Base-by-base conservation (phyloP, 2,329 filamentous ascomycete species). In the Didymella glomerata region DNA sequence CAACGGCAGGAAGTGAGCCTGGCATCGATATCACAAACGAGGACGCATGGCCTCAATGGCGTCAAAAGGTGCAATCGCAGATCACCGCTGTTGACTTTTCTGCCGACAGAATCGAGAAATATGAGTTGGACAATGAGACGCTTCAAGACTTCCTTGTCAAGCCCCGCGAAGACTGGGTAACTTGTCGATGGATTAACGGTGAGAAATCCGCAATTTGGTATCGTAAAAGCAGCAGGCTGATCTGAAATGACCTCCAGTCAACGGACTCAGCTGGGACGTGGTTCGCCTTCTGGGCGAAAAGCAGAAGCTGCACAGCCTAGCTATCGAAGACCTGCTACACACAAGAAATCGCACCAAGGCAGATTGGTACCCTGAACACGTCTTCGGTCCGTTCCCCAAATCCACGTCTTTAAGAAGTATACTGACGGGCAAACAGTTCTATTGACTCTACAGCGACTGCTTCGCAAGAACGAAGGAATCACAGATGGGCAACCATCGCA, bases 261-360 rank as follows among this genome's bases (percentile, higher is more conserved):
- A 97, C 73, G 92, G 93, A 0, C 80, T 97, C 7, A 94, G 90
- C 66, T 97, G 92, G 91, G 93, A 97, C 77, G 92, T 97, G 2
- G 95, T 97, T 64, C 86, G 90, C 68, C 82, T 86, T 0, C 79
- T 97, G 25, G 92, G 91, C 18, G 88, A 88, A 64, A 82, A 91
- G 68, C 95, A 95, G 72, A 84, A 85, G 32, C 80, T 97, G 38
- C 93, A 97, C 74, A 85, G 88, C 62, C 82, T 97, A 49, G 92
- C 93, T 0, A 86, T 97, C 65, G 93, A 97, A 76, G 93, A 97
- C 77, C 77, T 96, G 68, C 88, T 97, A 79, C 91, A 96, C 67
- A 90, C 89, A 1, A 84, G 92, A 27, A 96, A 93, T 0, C 85
- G 93, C 25, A 96, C 93, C 0, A 97, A 97, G 76, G 91, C 88